Base-by-base conservation (phyloP, 169 alveolate species). In the Theileria parva region DNA sequence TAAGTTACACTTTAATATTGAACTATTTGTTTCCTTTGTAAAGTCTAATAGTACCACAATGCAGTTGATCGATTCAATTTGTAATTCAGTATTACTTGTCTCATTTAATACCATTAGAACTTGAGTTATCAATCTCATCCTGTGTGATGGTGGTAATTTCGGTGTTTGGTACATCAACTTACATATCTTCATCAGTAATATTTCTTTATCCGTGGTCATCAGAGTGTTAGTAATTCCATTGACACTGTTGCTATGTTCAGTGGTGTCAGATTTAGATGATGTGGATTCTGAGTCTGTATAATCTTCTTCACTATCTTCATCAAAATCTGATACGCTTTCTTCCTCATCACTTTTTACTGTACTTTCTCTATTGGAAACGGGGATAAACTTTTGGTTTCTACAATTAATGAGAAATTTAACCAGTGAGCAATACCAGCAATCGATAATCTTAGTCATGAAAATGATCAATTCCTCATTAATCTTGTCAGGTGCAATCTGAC, bases 361-460 rank as follows among this genome's bases (percentile, higher is more conserved):
- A 13, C 9, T 39, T 63, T 63, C 71, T 51, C 19, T 63, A 21
- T 1, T 63, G 28, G 74, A 70, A 12, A 27, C 78, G 59, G 66
- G 57, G 28, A 17, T 72, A 30, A 65, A 85, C 59, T 50, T 75
- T 21, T 72, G 37, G 61, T 39, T 76, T 34, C 85, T 44, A n/a
- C 30, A 23, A 0, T 32, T 37, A 67, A 83, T 74, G 0, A 83
- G 30, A 37, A 30, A n/a, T 21, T 51, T 57, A 15, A 83, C 81
- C 74, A 83, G 21, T 37, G 78, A 67, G 28, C 81, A 75, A 57
- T 83, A 83, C 89, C 89, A 83, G 69, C 77, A 63, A 64, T 83
- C 86, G 30, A 83, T 57, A 15, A 83, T 66, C 77, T 68, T 76
- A 11, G 75, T 69, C 21, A 73, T 8, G 23, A 76, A 76, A 21